Conservation (phyloP, 768 basidiomycete species). For the Termitomyces sp. region DNA sequence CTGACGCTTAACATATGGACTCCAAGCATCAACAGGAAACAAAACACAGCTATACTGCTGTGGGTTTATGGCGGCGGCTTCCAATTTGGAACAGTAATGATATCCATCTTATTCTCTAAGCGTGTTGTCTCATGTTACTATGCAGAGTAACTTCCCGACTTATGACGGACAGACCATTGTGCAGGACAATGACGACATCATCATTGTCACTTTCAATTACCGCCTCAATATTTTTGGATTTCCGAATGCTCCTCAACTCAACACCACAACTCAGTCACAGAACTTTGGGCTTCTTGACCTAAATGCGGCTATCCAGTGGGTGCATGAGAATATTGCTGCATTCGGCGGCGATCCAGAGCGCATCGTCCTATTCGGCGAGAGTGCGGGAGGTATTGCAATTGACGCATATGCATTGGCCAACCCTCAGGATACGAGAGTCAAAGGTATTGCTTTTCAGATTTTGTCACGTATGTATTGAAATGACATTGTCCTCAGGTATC, state of each 20-base stretch:
- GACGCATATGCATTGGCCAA: constrained; percentile 28
- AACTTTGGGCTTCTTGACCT: too few relatives aligned
- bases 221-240: too few relatives aligned
- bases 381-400: too few relatives aligned
- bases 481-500: constrained; percentile 15
- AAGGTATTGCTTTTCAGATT: not conserved
- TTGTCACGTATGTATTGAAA: not conserved
- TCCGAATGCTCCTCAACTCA: too few relatives aligned
- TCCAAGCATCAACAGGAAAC: constrained; percentile 24
- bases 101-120: not conserved
- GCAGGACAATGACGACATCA: too few relatives aligned
- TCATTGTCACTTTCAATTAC: too few relatives aligned
- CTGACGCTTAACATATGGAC: constrained; percentile 32
- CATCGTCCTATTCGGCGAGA: too few relatives aligned
- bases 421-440: constrained; percentile 23
- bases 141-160: constrained; percentile 21
- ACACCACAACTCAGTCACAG: too few relatives aligned
- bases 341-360: too few relatives aligned
- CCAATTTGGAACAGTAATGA: constrained; percentile 27
- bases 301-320: too few relatives aligned
- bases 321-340: too few relatives aligned
- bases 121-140: not conserved
- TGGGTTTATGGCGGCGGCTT: constrained; percentile 37
- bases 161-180: too few relatives aligned
- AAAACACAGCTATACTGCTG: constrained; percentile 27